These are phyloP conservation scores for Claviceps lovelessii DNA, from an alignment of 2,329 filamentous ascomycete genomes.

Conservation along the genomic window DNA sequence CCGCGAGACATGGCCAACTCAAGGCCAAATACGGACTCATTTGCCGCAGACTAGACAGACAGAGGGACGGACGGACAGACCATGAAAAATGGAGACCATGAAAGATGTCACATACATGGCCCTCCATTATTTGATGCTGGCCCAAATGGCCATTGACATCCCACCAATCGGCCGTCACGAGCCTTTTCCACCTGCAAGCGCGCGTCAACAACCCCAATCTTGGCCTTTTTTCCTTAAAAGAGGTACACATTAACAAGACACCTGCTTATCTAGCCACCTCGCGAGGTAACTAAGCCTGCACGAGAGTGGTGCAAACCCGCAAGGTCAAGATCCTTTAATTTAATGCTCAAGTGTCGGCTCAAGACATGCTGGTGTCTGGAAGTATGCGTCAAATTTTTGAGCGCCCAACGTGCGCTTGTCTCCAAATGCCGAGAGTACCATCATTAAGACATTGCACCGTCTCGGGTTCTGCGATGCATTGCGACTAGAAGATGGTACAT, in stretches of 20 bases:
- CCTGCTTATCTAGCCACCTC: too few relatives aligned
- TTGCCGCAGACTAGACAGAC: too few relatives aligned
- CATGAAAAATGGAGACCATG: not conserved
- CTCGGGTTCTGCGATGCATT: not conserved
- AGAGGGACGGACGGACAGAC: not conserved
- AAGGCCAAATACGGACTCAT: too few relatives aligned
- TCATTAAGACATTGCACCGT: not conserved
- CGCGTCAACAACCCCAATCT: conserved; percentile 4
- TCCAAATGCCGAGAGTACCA: not conserved
- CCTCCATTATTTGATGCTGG: not conserved
- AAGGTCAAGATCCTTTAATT: not conserved
- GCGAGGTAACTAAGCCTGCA: too few relatives aligned
- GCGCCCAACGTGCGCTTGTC: too few relatives aligned
- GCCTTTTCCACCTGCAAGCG: conserved; percentile 4
- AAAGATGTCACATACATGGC: not conserved
- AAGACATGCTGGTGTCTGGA: not conserved
- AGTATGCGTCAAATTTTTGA: not conserved
- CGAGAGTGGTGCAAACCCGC: not conserved
- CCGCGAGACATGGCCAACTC: too few relatives aligned
- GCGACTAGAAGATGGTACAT: not conserved
- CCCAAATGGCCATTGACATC: not conserved
- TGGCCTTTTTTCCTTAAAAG: not conserved
- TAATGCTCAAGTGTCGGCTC: not conserved
- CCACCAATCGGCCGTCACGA: not conserved
- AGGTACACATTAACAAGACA: not conserved